Percentiles rank a stretch among this genome's conserved stretches.
These are phyloP conservation scores for Pholiota adiposa DNA, from an alignment of 1,284 basidiomycete genomes.

Conservation along the genomic window DNA sequence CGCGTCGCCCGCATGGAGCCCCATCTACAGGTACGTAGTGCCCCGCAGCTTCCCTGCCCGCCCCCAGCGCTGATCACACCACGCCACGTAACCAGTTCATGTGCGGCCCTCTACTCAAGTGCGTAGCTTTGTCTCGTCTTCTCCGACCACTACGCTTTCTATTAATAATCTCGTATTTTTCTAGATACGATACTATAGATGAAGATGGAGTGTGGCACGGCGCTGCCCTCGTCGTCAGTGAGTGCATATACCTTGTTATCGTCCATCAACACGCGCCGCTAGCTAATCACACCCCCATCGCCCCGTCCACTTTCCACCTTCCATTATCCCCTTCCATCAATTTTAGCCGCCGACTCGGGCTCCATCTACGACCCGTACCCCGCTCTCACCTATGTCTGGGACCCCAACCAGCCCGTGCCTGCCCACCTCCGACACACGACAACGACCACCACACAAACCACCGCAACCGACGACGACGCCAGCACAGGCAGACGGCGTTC, in stretches of 20 bases:
- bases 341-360: constrained; percentile 74
- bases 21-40: constrained; percentile 51
- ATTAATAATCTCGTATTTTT: constrained; percentile 9
- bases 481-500: constrained; percentile 1
- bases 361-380: constrained; percentile 83
- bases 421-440: constrained; percentile 1
- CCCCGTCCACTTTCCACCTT: no score
- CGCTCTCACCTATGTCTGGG: constrained; percentile 78
- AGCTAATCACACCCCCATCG: no score
- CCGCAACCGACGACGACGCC: constrained; percentile 15
- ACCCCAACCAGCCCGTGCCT: constrained; percentile 43
- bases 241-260: constrained; percentile 34
- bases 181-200: constrained; percentile 85
- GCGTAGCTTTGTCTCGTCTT: constrained; percentile 17
- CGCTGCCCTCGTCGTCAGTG: constrained; percentile 84
- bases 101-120: constrained; percentile 86
- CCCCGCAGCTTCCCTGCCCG: constrained; percentile 1
- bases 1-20: constrained; percentile 70
- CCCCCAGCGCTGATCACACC: constrained; percentile 27
- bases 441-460: constrained; percentile 13
- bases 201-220: constrained; percentile 83
- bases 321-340: no score
- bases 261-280: background rate
- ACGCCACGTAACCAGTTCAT: constrained; percentile 58
- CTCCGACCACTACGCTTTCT: background rate